Base-by-base conservation (phyloP, 2,329 filamentous ascomycete genomes). In the Calonectria honghensis region DNA sequence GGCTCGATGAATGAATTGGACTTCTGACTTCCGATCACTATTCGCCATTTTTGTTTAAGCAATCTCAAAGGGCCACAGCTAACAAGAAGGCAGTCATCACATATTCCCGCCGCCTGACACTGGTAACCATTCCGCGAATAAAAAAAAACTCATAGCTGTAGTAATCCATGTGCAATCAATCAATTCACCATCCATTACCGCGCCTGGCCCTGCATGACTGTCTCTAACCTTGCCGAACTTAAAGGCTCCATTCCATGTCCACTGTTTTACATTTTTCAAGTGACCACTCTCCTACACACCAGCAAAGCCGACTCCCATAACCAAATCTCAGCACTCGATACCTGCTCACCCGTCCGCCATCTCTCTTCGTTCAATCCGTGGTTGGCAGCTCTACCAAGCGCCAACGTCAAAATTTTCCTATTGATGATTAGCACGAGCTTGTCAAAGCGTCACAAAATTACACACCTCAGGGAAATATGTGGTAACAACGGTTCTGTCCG, bases 391-490 rank as follows among this genome's bases (percentile, higher is more conserved):
- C 69, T 92, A 98, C 95, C 96, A 98, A 64, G 95, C 95, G 81
- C 91, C 92, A 73, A 97, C 94, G 82, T 98, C 96, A 81, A 98
- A 98, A 83, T 98, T 98, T 86, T 98, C 96, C 93, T 96, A 76
- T 41, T 48, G n/a, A 45, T 78, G 72, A 80, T 89, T 82, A 88
- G 84, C 76, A 63, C 37, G 41, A 32, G 6, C 64, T 18, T 52
- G 45, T 7, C 48, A 48, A 67, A 31, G 29, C 16, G 0, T 52
- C 4, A 13, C 24, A 59, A 1, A 39, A 54, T 45, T 52, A 70
- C 88, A 85, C 88, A 95, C 94, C 91, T 98, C 97, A 29, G 96
- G 94, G 85, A 98, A 99, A 86, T 97, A 98, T 5, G 97, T 98
- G 3, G 95, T 96, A 16, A 99, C 96, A 35, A 99, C 97, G 4